These are phyloP conservation scores for Linderina pennispora DNA, from an alignment of 192 early-diverging fungal genomes.

Conservation along the genomic window DNA sequence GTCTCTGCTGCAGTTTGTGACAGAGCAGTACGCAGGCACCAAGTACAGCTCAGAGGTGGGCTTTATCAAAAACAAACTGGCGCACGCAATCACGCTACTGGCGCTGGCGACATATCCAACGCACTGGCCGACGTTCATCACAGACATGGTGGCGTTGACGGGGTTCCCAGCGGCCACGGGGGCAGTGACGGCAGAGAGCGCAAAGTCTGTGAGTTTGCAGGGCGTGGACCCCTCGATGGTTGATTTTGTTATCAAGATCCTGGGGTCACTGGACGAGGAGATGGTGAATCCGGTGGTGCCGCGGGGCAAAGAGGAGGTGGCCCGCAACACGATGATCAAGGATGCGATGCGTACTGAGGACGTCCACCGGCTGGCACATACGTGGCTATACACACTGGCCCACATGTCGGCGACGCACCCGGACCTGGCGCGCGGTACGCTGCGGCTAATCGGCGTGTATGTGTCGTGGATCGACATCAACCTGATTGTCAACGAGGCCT, in stretches of 20 bases:
- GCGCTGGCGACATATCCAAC: slow-evolving; percentile 78
- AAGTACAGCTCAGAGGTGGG: slow-evolving; percentile 31
- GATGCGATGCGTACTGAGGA: slow-evolving; percentile 84
- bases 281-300: slow-evolving; percentile 69
- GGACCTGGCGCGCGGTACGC: slow-evolving; percentile 56
- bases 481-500: slow-evolving; percentile 76
- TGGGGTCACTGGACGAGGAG: slow-evolving; percentile 80
- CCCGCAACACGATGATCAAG: slow-evolving; percentile 79
- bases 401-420: slow-evolving; percentile 48
- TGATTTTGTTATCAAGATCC: slow-evolving; percentile 76
- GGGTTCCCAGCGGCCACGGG: slow-evolving; percentile 42
- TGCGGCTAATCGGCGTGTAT: slow-evolving; percentile 79
- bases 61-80: slow-evolving; percentile 78
- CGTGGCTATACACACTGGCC: slow-evolving; percentile 71
- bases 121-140: slow-evolving; percentile 84
- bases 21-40: slow-evolving; percentile 24
- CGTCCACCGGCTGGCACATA: slow-evolving; percentile 61
- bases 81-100: slow-evolving; percentile 71
- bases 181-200: slow-evolving; percentile 34
- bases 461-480: slow-evolving; percentile 96
- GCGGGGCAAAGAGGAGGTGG: slow-evolving; percentile 57
- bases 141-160: slow-evolving; percentile 70
- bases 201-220: slow-evolving; percentile 43
- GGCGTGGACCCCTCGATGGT: slow-evolving; percentile 44
- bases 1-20: slow-evolving; percentile 32